Evolutionary conservation across 129 eudicot genomes (phyloP), one percentile per base, ranked within the genome.

Genomic region (Solidago caesia): DNA sequence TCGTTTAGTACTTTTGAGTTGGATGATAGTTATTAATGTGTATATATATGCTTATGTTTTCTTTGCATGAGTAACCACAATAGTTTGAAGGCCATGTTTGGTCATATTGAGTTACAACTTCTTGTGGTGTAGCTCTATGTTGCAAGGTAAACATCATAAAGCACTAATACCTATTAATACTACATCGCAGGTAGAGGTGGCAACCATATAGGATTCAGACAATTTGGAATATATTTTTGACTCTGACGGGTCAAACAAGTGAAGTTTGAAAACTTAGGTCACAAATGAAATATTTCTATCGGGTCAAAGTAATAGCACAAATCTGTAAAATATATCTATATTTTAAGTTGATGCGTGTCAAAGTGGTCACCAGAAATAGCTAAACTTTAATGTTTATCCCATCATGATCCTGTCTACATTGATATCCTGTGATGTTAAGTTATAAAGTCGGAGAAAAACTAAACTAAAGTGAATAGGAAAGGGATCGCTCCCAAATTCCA

Each of bases 1-100:
- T 21, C 21, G 21, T 21, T 15, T 57, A 43, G 39, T 33, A 9
- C 43, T 59, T 25, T 60, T 44, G 29, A 60, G 68, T 45, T 73
- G 29, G 60, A 59, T 21, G 44, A 57, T 45, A 13, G 26, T 13
- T 60, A 21, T 51, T 51, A 8, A 51, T 12, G n/a, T 51, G 25
- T 60, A 16, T 44, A 13, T 44, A 41, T 21, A 11, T 8, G 67
- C 67, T 44, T 42, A 16, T 39, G 49, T 6, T 21, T 41, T 71
- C 43, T 57, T 43, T 72, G 33, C 67, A 58, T 72, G 10, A 43
- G 11, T 58, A 72, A 58, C 67, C 44, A 8, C 56, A 10, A n/a
- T 27, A 39, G 15, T n/a, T 52, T 51, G 70, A 51, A 44, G 21
- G 13, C 58, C 21, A 7, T 29, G 8, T 60, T 44, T 5, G 67